Evolutionary conservation across 208 protist species (phyloP), one percentile per base, ranked within the genome.

Genomic region (Acanthamoeba culbertsoni): DNA sequence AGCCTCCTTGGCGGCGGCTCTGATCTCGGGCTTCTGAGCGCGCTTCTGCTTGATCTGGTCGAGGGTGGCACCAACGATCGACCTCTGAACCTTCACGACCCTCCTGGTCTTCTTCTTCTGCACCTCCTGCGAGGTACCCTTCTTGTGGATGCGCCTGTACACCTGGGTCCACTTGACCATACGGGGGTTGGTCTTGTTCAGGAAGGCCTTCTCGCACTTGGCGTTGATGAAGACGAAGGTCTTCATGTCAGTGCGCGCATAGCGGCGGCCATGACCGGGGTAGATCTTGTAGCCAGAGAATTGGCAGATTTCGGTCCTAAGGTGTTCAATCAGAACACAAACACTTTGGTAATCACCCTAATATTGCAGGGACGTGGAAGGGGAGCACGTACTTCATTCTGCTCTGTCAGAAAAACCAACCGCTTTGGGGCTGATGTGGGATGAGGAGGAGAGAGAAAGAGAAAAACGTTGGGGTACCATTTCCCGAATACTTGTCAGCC

Each of bases 231-330:
- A 96, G 59, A 95, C 75, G 95, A 96, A 96, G 86, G 93, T 40
- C 92, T 93, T 93, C 51, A 59, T 71, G 75, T 97, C 95, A 37
- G 59, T 33, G 37, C 95, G 94, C 65, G 96, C 95, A 55, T 94
- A 95, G 35, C 93, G 62, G 16, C 90, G 71, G 91, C 96, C 96
- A 59, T 96, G 95, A 75, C 96, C 96, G 65, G 96, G 95, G 90
- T 97, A 96, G 94, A 97, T 97, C 95, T 96, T 97, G 91, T 84
- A 95, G 35, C 95, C 94, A 42, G 73, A 94, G 92, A 97, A 97
- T 55, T 62, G 86, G 94, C 96, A 97, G 42, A 94, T 94, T 88
- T 97, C 96, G 46, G 95, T 94, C 93, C 95, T 97, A 63, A 59
- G 35, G 86, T 3, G 42, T 75, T 62, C 77, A 88, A 55, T 84